These are phyloP conservation scores for Diaporthe sp. DNA, from an alignment of 2,329 filamentous ascomycete genomes.

Conservation along the genomic window DNA sequence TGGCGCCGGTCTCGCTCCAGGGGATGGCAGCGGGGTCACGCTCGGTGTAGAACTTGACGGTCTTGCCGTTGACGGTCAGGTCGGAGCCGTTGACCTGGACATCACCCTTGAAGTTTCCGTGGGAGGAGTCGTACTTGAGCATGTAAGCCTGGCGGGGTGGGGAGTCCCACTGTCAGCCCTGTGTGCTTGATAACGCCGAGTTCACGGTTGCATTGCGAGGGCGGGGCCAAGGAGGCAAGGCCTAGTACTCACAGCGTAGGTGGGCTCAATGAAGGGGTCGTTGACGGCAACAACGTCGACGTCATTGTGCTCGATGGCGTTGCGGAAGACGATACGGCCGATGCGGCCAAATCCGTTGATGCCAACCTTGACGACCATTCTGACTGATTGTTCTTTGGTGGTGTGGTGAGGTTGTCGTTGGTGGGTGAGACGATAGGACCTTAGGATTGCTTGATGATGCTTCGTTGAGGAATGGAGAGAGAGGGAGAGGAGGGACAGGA, in stretches of 20 bases:
- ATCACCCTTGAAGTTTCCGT: conserved; percentile 95
- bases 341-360: conserved; percentile 99
- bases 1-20: conserved; percentile 87
- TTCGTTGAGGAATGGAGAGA: conserved; percentile 25
- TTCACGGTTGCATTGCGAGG: not conserved
- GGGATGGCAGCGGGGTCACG: conserved; percentile 89
- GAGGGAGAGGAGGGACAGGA: conserved; percentile 20
- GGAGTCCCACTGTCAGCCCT: conserved; percentile 42
- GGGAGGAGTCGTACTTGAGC: conserved; percentile 99
- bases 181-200: conserved; percentile 6
- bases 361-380: conserved; percentile 79
- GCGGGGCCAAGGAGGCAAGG: not conserved
- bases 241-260: conserved; percentile 88
- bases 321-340: conserved; percentile 99
- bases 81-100: conserved; percentile 77
- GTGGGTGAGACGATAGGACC: not conserved
- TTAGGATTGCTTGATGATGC: conserved; percentile 14
- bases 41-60: conserved; percentile 94
- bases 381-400: conserved; percentile 43
- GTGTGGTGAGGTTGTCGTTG: conserved; percentile 13
- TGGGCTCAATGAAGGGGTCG: conserved; percentile 98
- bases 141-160: conserved; percentile 82
- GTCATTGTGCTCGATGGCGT: conserved; percentile 89
- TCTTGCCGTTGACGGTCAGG: conserved; percentile 93
- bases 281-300: conserved; percentile 97